Evolutionary conservation across 345 rosid species (phyloP).

Genomic region (Salix arbutifolia): DNA sequence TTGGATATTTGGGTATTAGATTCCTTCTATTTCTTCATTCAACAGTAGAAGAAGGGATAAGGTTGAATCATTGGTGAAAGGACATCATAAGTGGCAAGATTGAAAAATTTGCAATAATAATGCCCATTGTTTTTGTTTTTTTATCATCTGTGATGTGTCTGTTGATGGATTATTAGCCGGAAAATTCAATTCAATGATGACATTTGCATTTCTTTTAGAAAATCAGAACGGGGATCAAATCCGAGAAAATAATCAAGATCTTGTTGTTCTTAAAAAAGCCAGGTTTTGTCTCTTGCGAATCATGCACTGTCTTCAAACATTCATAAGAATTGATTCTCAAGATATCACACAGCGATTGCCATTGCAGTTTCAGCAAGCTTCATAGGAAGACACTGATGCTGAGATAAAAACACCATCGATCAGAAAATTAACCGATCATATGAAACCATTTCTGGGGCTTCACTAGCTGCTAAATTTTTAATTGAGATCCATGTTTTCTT

Average conservation of each 20-base stretch:
- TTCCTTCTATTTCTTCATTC: conserved; percentile 13
- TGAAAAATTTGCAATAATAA: conserved; percentile 1
- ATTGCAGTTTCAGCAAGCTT: background rate
- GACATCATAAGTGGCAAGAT: conserved; percentile 6
- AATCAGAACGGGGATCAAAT: background rate
- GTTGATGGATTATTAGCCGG: background rate
- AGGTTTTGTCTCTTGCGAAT: background rate
- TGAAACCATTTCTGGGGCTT: no score
- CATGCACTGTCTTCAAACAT: background rate
- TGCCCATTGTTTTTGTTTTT: conserved; percentile 12
- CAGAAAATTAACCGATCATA: background rate
- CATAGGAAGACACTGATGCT: background rate
- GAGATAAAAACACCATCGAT: no score
- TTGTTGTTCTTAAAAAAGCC: background rate
- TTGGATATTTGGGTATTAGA: conserved; percentile 27
- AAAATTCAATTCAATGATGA: background rate
- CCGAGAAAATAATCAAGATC: background rate
- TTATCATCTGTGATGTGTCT: conserved; percentile 2
- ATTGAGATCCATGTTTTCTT: no score
- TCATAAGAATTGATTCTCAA: background rate
- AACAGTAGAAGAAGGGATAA: background rate
- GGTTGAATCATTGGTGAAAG: background rate
- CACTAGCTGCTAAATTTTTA: no score
- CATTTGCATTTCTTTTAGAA: background rate
- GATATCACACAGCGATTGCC: background rate